Conservation (phyloP, 1,284 basidiomycete species). For the Puccinia horiana region DNA sequence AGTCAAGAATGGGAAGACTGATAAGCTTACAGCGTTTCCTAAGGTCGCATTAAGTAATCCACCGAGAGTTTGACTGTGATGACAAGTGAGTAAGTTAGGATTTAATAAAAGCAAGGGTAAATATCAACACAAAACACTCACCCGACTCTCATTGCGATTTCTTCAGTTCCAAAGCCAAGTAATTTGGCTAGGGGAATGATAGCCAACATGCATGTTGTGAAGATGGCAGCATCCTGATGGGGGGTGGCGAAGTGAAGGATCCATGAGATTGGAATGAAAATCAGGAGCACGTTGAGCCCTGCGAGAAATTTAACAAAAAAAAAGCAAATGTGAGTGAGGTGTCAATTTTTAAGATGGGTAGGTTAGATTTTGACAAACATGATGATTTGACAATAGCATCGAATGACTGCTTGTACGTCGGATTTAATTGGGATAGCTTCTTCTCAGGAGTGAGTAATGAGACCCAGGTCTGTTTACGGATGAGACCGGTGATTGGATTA, state of each 20-base stretch:
- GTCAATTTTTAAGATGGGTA: background rate
- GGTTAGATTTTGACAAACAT: constrained; percentile 50
- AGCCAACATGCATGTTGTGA: constrained; percentile 40
- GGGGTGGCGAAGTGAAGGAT: constrained; percentile 59
- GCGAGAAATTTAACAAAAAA: background rate
- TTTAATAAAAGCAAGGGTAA: background rate
- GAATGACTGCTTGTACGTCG: constrained; percentile 57
- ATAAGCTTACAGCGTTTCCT: constrained; percentile 44
- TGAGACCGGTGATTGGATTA: constrained; percentile 24
- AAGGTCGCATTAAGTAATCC: constrained; percentile 45
- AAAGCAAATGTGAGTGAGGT: background rate
- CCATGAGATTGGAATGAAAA: constrained; percentile 62
- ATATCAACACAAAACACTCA: background rate
- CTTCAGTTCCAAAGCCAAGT: constrained; percentile 77
- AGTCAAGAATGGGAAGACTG: constrained; percentile 18
- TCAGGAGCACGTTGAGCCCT: constrained; percentile 61
- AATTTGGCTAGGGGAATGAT: constrained; percentile 58
- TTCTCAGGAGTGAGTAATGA: constrained; percentile 51
- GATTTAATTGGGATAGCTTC: constrained; percentile 58
- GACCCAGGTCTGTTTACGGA: constrained; percentile 44
- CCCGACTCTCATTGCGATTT: constrained; percentile 71
- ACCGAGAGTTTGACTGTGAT: constrained; percentile 41
- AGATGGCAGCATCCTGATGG: constrained; percentile 29
- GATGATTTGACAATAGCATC: constrained; percentile 58
- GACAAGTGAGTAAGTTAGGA: background rate